Evolutionary conservation across 805 yeast species (phyloP), one percentile per base, ranked within the genome.

Genomic region (Myxozyma geophila): DNA sequence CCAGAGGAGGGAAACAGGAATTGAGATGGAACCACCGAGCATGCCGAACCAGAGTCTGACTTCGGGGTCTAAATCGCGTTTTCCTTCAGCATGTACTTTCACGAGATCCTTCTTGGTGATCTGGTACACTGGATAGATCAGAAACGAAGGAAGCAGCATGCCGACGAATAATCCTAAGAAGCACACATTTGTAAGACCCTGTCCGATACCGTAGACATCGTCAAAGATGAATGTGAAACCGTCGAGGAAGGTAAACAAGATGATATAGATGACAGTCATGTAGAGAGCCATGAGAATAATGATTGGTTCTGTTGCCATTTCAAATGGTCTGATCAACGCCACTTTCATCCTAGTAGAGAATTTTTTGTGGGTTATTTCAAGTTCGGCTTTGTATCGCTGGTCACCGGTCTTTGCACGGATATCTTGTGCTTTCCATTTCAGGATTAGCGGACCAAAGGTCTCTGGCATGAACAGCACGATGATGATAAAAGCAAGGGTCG

Each of bases 381-480:
- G 54, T 0, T 82, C 80, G 6, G 84, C 82, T 65, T 74, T 79
- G 49, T 73, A 75, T 9, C 74, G 68, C 9, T 70, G 58, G 63
- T 80, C 79, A 1, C 82, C 82, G 0, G 81, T 78, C 7, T 60
- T 64, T 36, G 67, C 69, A 17, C 96, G 84, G 67, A 90, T 72
- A 72, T 77, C 82, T 60, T 76, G 76, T 35, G 96, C 96, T 74
- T 87, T 85, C 59, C 74, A 81, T 73, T 86, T 87, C 66, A 90
- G 78, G 58, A 91, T 85, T 13, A 87, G 89, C 7, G 96, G 96
- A 1, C 93, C 91, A 75, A 87, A 89, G 15, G 97, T 91, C 78
- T 91, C 97, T n/a, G 96, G 96, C 50, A 89, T 82, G 23, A 82
- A 71, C 4, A 83, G 46, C 8, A 72, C 54, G 39, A 67, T 60